These are phyloP conservation scores for Komagataella pseudopastoris DNA, from an alignment of 805 yeast species.

Conservation along the genomic window DNA sequence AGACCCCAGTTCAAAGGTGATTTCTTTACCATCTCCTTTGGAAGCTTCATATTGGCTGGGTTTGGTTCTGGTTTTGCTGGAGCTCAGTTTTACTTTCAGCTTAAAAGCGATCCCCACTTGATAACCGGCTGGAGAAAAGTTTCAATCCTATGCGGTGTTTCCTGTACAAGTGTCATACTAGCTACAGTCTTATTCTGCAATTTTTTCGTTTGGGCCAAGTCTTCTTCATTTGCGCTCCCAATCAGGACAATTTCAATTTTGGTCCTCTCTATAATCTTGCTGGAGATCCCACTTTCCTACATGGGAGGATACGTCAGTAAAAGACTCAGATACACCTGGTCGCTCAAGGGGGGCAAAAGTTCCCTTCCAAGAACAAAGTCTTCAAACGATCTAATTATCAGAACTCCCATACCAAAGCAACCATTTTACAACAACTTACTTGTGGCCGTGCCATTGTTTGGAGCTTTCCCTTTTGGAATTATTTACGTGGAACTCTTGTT, in stretches of 20 bases:
- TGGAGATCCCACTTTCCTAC: slow-evolving; percentile 66
- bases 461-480: slow-evolving; percentile 66
- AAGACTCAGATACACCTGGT: slow-evolving; percentile 4
- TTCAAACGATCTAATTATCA: slow-evolving; percentile 1
- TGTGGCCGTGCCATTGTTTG: slow-evolving; percentile 35
- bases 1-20: slow-evolving; percentile 61
- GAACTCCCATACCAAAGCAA: slow-evolving; percentile 18
- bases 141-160: slow-evolving; percentile 33
- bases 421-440: slow-evolving; percentile 20
- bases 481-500: slow-evolving; percentile 69
- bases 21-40: slow-evolving; percentile 43
- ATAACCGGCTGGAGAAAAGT: slow-evolving; percentile 19
- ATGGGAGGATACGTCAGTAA: slow-evolving; percentile 48
- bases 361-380: background rate
- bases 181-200: slow-evolving; percentile 42
- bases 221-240: slow-evolving; percentile 66
- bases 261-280: slow-evolving; percentile 40
- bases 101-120: slow-evolving; percentile 27
- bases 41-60: slow-evolving; percentile 56
- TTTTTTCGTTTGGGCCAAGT: slow-evolving; percentile 61
- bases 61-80: slow-evolving; percentile 65
- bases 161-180: slow-evolving; percentile 33
- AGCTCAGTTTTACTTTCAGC: slow-evolving; percentile 43
- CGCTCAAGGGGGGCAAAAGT: background rate
- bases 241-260: slow-evolving; percentile 58